Percentiles rank a stretch among this genome's conserved stretches.
Evolutionary conservation across 1,139 yeast genomes (phyloP).

Genomic region (Suhomyces bribrorum): DNA sequence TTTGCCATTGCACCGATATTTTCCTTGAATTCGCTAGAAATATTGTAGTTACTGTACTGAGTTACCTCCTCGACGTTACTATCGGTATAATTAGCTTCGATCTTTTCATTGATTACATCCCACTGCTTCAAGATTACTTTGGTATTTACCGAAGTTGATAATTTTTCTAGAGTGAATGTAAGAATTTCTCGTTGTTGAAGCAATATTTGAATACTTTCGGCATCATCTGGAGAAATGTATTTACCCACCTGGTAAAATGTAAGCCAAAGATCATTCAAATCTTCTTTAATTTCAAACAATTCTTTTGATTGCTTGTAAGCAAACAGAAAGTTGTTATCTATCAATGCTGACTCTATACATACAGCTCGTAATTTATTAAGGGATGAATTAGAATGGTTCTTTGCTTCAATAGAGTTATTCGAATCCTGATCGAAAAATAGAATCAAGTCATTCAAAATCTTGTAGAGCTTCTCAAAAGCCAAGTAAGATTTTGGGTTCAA

Average conservation of each 20-base stretch:
- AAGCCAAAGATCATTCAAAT: conserved; percentile 52
- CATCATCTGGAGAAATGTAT: conserved; percentile 42
- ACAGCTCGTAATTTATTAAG: conserved; percentile 45
- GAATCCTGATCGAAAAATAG: conserved; percentile 25
- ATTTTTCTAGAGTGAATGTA: conserved; percentile 41
- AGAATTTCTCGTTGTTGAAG: conserved; percentile 51
- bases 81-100: conserved; percentile 21
- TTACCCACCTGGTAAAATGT: conserved; percentile 65
- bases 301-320: conserved; percentile 45
- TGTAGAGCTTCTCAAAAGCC: conserved; percentile 46
- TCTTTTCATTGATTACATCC: conserved; percentile 31
- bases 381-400: background rate
- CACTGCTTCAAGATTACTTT: conserved; percentile 40
- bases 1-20: conserved; percentile 25
- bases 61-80: conserved; percentile 6
- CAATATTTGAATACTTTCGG: conserved; percentile 24
- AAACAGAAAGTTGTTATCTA: conserved; percentile 53
- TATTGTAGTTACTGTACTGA: conserved; percentile 1
- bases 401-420: background rate
- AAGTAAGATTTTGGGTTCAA: conserved; percentile 56
- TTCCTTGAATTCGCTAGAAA: conserved; percentile 9
- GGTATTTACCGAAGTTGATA: conserved; percentile 27
- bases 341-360: conserved; percentile 60
- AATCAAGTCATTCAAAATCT: conserved; percentile 42
- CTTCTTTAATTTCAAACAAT: conserved; percentile 23